Evolutionary conservation across 2,329 filamentous ascomycete genomes (phyloP).

Genomic region (Fonsecaea nubica): DNA sequence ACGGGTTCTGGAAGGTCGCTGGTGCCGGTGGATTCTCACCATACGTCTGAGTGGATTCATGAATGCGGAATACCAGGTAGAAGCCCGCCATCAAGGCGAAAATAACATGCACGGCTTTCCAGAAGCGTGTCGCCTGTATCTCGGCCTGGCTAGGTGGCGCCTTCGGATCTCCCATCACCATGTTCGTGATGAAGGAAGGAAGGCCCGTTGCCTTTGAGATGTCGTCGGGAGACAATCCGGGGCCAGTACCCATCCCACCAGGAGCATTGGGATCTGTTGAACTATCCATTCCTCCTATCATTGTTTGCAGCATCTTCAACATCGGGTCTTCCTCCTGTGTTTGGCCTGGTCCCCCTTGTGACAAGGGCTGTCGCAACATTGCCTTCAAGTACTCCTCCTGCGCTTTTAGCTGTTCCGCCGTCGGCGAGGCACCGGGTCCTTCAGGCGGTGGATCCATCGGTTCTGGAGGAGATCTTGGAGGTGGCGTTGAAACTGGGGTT

Average conservation of each 20-base stretch:
- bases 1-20: conserved; percentile 54
- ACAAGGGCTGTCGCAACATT: conserved; percentile 39
- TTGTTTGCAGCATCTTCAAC: conserved; percentile 61
- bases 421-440: conserved; percentile 29
- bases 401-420: conserved; percentile 45
- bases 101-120: conserved; percentile 65
- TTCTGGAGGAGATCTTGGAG: conserved; percentile 41
- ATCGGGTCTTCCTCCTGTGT: conserved; percentile 57
- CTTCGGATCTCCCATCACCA: conserved; percentile 47
- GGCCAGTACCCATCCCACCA: conserved; percentile 24
- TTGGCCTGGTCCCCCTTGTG: conserved; percentile 42
- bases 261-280: conserved; percentile 27
- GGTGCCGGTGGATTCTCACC: conserved; percentile 52
- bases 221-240: conserved; percentile 38
- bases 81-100: conserved; percentile 63
- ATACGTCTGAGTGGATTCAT: conserved; percentile 47
- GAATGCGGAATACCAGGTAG: conserved; percentile 55
- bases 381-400: conserved; percentile 50
- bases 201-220: conserved; percentile 40
- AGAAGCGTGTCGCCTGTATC: conserved; percentile 50
- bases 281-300: conserved; percentile 49
- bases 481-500: conserved; percentile 41
- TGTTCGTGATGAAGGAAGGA: conserved; percentile 46
- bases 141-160: conserved; percentile 48
- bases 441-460: conserved; percentile 27